Evolutionary conservation across 805 yeast genomes (phyloP).

Genomic region (Lachancea meyersii): DNA sequence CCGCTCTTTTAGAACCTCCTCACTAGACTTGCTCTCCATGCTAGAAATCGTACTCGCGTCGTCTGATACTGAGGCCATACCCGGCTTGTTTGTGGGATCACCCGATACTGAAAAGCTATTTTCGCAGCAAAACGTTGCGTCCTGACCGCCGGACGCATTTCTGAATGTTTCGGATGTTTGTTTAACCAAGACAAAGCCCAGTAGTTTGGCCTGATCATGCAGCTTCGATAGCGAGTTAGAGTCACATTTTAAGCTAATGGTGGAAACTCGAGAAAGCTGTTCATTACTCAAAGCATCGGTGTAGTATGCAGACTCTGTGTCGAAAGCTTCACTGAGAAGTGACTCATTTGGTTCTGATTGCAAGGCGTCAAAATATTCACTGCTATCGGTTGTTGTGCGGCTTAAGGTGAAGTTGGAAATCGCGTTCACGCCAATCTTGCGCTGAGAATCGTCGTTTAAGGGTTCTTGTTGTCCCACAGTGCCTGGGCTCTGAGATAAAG

Average conservation of each 20-base stretch:
- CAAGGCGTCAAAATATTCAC: conserved; percentile 29
- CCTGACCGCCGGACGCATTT: neutral
- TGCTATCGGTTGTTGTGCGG: conserved; percentile 19
- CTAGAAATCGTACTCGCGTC: conserved; percentile 2
- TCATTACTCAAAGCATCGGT: conserved; percentile 8
- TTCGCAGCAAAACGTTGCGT: neutral
- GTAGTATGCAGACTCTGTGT: conserved; percentile 4
- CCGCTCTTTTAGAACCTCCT: conserved; percentile 17
- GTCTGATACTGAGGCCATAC: neutral
- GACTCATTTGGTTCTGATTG: conserved; percentile 3
- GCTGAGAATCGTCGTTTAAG: no score
- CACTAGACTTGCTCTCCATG: neutral
- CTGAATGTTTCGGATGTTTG: neutral
- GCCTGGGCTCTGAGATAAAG: neutral
- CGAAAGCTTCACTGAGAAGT: conserved; percentile 1
- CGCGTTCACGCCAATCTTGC: neutral
- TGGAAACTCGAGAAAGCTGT: conserved; percentile 11
- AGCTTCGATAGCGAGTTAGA: conserved; percentile 10
- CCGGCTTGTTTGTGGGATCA: neutral
- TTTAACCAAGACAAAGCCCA: conserved; percentile 16
- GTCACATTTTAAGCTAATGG: conserved; percentile 3
- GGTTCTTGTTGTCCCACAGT: neutral
- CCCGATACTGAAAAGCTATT: neutral
- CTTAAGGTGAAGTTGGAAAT: conserved; percentile 4
- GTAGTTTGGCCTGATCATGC: conserved; percentile 8